These are phyloP conservation scores for Leptomonas seymouri DNA, from an alignment of 208 protist genomes.

Conservation along the genomic window DNA sequence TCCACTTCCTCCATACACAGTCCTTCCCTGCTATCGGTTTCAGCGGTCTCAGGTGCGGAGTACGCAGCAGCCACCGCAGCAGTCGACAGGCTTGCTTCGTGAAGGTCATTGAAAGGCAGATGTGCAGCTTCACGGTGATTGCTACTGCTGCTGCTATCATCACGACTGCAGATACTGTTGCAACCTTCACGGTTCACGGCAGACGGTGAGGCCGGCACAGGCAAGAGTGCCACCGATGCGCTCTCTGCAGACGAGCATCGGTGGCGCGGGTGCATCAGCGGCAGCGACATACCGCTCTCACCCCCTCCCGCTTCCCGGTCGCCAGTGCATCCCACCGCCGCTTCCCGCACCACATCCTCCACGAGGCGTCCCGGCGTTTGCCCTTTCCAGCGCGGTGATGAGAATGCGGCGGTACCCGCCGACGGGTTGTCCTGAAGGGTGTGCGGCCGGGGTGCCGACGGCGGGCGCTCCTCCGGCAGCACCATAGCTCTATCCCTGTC, in stretches of 20 bases:
- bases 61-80: too few species aligned
- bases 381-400: background rate
- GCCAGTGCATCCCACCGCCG: background rate
- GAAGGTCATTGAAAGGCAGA: too few species aligned
- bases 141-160: background rate
- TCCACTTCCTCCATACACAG: background rate
- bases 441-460: background rate
- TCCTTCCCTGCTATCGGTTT: too few species aligned
- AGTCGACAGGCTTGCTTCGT: background rate
- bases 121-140: too few species aligned
- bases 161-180: background rate
- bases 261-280: background rate
- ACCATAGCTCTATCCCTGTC: slow-evolving; percentile 10
- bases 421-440: background rate
- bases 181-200: background rate
- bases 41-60: background rate
- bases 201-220: background rate
- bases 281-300: too few species aligned
- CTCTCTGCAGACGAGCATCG: background rate
- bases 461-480: background rate
- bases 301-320: too few species aligned
- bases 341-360: background rate
- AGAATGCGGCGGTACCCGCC: background rate
- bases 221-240: background rate
- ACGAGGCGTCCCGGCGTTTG: background rate